Percentiles rank a stretch among this genome's conserved stretches.
These are phyloP conservation scores for Yamadazyma blattariae DNA, from an alignment of 1,139 yeast species.

Conservation along the genomic window DNA sequence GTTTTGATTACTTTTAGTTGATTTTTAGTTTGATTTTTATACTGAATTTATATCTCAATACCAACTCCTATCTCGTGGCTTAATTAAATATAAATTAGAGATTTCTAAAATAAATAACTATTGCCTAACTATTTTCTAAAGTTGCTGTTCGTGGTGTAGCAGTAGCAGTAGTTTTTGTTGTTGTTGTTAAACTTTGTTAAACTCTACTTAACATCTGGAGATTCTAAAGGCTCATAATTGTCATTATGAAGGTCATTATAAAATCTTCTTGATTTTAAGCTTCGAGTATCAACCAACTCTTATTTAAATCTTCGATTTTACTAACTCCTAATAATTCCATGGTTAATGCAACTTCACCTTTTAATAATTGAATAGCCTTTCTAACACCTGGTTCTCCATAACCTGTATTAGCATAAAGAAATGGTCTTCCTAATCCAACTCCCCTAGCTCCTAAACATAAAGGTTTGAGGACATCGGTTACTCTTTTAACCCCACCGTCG, in stretches of 20 bases:
- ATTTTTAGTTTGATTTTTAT: no score
- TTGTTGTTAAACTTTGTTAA: no score
- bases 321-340: slow-evolving; percentile 47
- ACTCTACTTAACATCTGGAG: no score
- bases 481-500: slow-evolving; percentile 56
- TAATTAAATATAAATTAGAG: no score
- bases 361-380: slow-evolving; percentile 40
- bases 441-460: slow-evolving; percentile 57
- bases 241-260: slow-evolving; percentile 27
- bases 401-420: slow-evolving; percentile 44
- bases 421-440: slow-evolving; percentile 52
- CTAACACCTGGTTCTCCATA: slow-evolving; percentile 50
- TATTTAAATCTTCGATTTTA: slow-evolving; percentile 32
- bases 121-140: no score
- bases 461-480: slow-evolving; percentile 53
- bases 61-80: no score
- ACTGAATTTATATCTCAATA: no score
- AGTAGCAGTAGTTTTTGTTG: no score
- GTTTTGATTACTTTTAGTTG: no score
- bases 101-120: no score
- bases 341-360: slow-evolving; percentile 42
- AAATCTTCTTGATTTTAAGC: slow-evolving; percentile 3
- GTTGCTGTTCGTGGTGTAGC: no score
- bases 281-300: slow-evolving; percentile 15
- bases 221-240: slow-evolving; percentile 29